Percentiles rank a stretch among this genome's conserved stretches.
Conservation (phyloP, 306 rosid genomes). For the Rosa lucieae region DNA sequence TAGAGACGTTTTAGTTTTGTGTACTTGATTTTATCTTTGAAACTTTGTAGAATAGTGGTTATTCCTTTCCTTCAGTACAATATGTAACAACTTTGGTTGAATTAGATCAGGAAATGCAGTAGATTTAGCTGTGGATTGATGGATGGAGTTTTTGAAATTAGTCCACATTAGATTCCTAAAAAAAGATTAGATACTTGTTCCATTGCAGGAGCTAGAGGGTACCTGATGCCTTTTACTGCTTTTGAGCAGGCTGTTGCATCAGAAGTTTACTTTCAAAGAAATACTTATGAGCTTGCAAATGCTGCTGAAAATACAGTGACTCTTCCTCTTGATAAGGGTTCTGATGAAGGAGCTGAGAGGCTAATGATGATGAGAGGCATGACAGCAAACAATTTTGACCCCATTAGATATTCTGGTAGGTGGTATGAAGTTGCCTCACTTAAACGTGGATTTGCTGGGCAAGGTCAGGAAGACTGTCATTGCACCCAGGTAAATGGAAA, state of each 20-base stretch:
- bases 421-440: too few relatives aligned
- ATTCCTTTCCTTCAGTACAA: not conserved
- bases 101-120: not conserved
- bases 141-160: slow-evolving; percentile 21
- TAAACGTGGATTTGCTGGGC: too few relatives aligned
- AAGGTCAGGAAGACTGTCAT: too few relatives aligned
- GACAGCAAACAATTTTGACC: slow-evolving; percentile 54
- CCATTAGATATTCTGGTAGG: too few relatives aligned
- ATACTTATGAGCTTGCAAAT: not conserved
- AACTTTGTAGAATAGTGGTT: not conserved
- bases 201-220: too few relatives aligned
- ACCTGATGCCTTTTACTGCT: too few relatives aligned
- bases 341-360: slow-evolving; percentile 45
- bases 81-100: not conserved
- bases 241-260: too few relatives aligned
- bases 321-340: slow-evolving; percentile 51
- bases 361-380: slow-evolving; percentile 96
- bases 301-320: slow-evolving; percentile 40
- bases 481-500: slow-evolving; percentile 37
- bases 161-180: slow-evolving; percentile 12
- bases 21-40: not conserved
- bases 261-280: too few relatives aligned
- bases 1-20: not conserved
- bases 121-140: not conserved
- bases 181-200: not conserved